phyloP scores from a whole-genome alignment of 768 basidiomycete genomes.

The Rhodotorula sphaerocarpa region DNA sequence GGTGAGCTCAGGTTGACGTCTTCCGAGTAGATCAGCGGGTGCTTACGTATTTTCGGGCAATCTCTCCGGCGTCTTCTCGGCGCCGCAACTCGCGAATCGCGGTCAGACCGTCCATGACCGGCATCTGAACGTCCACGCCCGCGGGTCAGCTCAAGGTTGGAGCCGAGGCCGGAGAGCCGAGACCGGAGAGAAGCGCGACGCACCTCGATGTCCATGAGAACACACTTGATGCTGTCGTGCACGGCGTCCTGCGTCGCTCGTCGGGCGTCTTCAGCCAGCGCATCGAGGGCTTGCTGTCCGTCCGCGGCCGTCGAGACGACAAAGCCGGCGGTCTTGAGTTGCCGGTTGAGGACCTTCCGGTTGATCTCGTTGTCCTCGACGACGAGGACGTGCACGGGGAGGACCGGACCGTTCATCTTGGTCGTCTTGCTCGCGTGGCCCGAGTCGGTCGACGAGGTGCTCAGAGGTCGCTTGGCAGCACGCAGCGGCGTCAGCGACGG shows the following conservation, averaged over 20 bases:
- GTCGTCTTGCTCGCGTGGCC: neutral
- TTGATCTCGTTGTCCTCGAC: constrained; percentile 34
- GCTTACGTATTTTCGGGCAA: neutral
- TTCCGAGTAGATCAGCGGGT: no score
- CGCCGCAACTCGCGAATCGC: neutral
- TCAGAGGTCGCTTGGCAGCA: neutral
- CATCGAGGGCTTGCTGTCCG: constrained; percentile 29
- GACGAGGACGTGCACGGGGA: neutral
- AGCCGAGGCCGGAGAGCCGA: no score
- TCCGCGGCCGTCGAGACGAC: constrained; percentile 19
- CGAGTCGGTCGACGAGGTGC: constrained; percentile 1
- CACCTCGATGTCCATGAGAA: constrained; percentile 24
- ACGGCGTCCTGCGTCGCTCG: neutral
- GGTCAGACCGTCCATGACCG: constrained; percentile 19
- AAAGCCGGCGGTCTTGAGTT: constrained; percentile 28
- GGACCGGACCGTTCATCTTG: neutral
- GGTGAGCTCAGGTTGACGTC: no score
- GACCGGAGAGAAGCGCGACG: no score
- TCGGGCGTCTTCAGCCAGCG: constrained; percentile 4
- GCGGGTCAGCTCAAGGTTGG: neutral
- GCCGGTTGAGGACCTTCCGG: constrained; percentile 29
- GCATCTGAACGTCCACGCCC: neutral
- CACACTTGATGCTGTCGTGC: neutral
- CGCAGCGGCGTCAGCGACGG: neutral
- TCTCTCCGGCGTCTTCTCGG: neutral